phyloP scores from a whole-genome alignment of 2,329 filamentous ascomycete species.

The Corynespora cassiicola region DNA sequence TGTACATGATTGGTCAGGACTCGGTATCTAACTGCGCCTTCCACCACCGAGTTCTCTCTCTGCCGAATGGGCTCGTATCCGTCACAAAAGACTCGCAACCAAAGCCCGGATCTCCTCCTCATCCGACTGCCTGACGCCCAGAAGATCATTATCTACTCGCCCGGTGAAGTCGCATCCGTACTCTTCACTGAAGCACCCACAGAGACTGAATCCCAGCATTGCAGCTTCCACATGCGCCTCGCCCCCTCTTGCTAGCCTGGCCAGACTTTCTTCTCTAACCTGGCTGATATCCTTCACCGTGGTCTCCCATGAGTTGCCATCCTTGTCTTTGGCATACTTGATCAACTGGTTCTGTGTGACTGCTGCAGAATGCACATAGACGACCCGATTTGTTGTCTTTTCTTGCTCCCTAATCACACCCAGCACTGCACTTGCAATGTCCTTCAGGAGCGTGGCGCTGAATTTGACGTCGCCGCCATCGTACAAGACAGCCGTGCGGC shows the following conservation, averaged over 20 bases:
- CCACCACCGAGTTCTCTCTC: no score
- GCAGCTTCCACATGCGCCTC: slow-evolving; percentile 7
- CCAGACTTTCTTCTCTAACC: slow-evolving; percentile 34
- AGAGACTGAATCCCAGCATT: slow-evolving; percentile 36
- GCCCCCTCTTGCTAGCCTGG: slow-evolving; percentile 30
- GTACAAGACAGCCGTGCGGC: slow-evolving; percentile 36
- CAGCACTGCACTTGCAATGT: slow-evolving; percentile 41
- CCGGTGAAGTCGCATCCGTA: slow-evolving; percentile 42
- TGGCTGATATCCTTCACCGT: slow-evolving; percentile 28
- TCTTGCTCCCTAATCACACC: slow-evolving; percentile 39
- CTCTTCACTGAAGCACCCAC: slow-evolving; percentile 28
- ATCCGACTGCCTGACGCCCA: slow-evolving; percentile 39
- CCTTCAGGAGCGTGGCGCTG: slow-evolving; percentile 35
- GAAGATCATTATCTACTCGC: slow-evolving; percentile 44
- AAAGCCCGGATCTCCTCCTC: slow-evolving; percentile 33
- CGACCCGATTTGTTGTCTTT: slow-evolving; percentile 42
- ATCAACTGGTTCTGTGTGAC: slow-evolving; percentile 47
- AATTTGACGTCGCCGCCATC: slow-evolving; percentile 43
- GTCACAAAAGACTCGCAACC: slow-evolving; percentile 18
- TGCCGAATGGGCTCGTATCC: no score
- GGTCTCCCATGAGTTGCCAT: slow-evolving; percentile 35
- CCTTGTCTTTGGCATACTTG: slow-evolving; percentile 39
- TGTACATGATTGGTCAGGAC: neutral
- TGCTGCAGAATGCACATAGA: slow-evolving; percentile 44
- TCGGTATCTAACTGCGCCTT: no score